Evolutionary conservation across 495 filamentous ascomycete genomes (phyloP).

Genomic region (Clohesyomyces aquaticus): DNA sequence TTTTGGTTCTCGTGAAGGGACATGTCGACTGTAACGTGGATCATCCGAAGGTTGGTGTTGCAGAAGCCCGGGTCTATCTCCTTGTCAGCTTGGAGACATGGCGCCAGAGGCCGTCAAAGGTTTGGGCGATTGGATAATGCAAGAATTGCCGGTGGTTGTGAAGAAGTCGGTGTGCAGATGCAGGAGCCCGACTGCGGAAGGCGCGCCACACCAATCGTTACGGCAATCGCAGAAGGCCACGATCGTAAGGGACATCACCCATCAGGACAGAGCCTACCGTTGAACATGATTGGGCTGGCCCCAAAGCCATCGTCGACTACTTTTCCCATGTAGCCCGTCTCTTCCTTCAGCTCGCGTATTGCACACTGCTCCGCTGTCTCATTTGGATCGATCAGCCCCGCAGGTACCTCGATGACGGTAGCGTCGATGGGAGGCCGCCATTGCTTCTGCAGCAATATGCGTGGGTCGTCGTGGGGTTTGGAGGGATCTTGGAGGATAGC

Average conservation of each 20-base stretch:
- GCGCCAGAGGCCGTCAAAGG: no score
- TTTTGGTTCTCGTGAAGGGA: constrained; percentile 68
- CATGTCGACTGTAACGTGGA: constrained; percentile 81
- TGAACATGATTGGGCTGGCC: constrained; percentile 79
- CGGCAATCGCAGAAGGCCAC: no score
- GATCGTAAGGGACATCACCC: no score
- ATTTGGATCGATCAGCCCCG: constrained; percentile 79
- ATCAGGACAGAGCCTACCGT: constrained; percentile 60
- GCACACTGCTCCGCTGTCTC: constrained; percentile 79
- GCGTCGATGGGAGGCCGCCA: constrained; percentile 82
- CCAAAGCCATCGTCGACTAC: constrained; percentile 37
- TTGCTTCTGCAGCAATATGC: constrained; percentile 69
- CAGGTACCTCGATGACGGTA: constrained; percentile 80
- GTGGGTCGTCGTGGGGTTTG: constrained; percentile 59
- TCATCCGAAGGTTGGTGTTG: constrained; percentile 84
- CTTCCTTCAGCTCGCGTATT: constrained; percentile 82
- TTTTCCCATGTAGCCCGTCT: constrained; percentile 80
- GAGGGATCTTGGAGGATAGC: constrained; percentile 76
- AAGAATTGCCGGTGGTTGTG: no score
- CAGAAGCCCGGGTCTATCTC: constrained; percentile 72
- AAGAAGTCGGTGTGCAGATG: no score
- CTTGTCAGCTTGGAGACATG: neutral
- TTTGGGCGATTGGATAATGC: no score
- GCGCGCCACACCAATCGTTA: no score
- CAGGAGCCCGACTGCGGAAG: no score